phyloP scores from a whole-genome alignment of 2,329 filamentous ascomycete species.

The Raffaelea deltoideospora region DNA sequence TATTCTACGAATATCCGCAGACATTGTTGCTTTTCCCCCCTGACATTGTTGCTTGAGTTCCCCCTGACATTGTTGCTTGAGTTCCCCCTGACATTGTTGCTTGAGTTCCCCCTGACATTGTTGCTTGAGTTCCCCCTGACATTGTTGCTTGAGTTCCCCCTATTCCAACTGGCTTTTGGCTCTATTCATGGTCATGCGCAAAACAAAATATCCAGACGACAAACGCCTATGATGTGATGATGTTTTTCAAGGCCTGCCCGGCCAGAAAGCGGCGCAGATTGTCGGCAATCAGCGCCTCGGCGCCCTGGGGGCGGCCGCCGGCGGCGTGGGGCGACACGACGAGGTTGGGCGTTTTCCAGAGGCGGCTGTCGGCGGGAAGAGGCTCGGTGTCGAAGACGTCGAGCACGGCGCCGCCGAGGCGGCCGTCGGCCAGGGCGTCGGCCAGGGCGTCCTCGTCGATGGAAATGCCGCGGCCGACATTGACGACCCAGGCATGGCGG shows the following conservation, averaged over 20 bases:
- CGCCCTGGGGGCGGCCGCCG: conserved; percentile 43
- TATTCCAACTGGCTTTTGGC: too few relatives aligned
- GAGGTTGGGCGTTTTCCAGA: conserved; percentile 12
- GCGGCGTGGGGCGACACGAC: conserved; percentile 22
- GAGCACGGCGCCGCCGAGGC: conserved; percentile 32
- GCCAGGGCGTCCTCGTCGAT: conserved; percentile 34
- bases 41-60: too few relatives aligned
- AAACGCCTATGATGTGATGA: conserved; percentile 4
- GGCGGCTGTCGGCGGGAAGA: conserved; percentile 19
- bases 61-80: too few relatives aligned
- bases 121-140: too few relatives aligned
- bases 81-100: too few relatives aligned
- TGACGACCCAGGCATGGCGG: conserved; percentile 26
- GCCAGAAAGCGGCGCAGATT: conserved; percentile 46
- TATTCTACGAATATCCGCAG: too few relatives aligned
- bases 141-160: too few relatives aligned
- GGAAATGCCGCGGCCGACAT: conserved; percentile 30
- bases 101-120: too few relatives aligned
- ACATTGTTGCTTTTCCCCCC: too few relatives aligned
- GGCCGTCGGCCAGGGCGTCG: conserved; percentile 25
- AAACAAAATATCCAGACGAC: not conserved
- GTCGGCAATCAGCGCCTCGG: conserved; percentile 42
- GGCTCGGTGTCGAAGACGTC: conserved; percentile 32
- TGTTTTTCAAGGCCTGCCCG: conserved; percentile 42
- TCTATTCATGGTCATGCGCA: not conserved